Evolutionary conservation across 305 asterid genomes (phyloP).

Genomic region (Solanum chacoense): DNA sequence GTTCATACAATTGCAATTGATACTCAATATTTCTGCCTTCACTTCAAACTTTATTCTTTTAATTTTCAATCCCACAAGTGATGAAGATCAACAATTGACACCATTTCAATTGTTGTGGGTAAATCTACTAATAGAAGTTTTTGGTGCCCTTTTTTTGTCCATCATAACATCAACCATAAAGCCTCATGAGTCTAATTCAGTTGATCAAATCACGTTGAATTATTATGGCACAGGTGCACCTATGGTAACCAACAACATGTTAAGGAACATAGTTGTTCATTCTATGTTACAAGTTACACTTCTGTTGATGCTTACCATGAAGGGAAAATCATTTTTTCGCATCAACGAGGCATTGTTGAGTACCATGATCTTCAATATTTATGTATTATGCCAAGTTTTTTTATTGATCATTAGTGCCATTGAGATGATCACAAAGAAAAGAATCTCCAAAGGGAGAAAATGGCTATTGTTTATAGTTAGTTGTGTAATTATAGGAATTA

Average conservation of each 20-base stretch:
- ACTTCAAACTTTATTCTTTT: constrained; percentile 10
- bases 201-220: neutral
- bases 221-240: neutral
- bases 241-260: constrained; percentile 12
- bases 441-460: neutral
- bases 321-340: constrained; percentile 9
- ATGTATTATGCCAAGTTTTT: constrained; percentile 27
- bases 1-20: constrained; percentile 19
- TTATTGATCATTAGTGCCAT: constrained; percentile 11
- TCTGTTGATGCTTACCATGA: constrained; percentile 8
- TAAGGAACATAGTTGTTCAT: constrained; percentile 18
- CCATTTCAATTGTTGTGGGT: constrained; percentile 32
- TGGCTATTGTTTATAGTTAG: neutral
- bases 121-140: constrained; percentile 15
- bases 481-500: constrained; percentile 1
- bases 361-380: constrained; percentile 19
- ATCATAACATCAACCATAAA: neutral
- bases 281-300: constrained; percentile 14
- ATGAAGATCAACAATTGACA: constrained; percentile 6
- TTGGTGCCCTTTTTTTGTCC: constrained; percentile 23
- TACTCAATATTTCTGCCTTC: constrained; percentile 22
- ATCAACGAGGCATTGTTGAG: neutral
- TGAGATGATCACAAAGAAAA: neutral
- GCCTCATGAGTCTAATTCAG: neutral
- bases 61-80: neutral